phyloP scores from a whole-genome alignment of 1,139 yeast genomes.

The Geotrichum histeridarum region DNA sequence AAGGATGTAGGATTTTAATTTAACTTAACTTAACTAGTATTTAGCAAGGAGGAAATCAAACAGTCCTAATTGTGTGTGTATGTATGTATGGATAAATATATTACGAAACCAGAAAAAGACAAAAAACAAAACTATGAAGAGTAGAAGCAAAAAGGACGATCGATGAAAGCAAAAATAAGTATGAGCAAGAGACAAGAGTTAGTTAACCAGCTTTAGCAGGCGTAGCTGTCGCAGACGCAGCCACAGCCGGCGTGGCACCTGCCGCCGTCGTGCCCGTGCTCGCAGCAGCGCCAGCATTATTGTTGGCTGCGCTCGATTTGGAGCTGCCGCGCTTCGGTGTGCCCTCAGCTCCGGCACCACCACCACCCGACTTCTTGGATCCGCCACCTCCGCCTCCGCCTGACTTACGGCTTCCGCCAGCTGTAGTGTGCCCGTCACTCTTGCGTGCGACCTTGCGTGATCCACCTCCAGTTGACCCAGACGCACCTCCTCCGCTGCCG shows the following conservation, averaged over 20 bases:
- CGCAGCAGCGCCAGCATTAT: neutral
- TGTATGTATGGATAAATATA: no score
- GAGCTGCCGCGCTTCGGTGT: neutral
- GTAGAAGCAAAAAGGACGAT: no score
- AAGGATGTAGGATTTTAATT: no score
- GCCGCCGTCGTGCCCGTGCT: neutral
- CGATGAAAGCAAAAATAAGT: neutral
- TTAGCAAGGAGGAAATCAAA: no score
- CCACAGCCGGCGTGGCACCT: neutral
- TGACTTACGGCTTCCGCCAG: slow-evolving; percentile 7
- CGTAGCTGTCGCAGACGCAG: neutral
- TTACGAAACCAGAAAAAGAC: no score
- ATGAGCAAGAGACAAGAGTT: neutral
- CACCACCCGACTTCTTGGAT: neutral
- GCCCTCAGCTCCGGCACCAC: neutral
- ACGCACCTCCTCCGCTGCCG: slow-evolving; percentile 10
- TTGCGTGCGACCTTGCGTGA: slow-evolving; percentile 16
- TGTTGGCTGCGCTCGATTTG: neutral
- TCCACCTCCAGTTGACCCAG: neutral
- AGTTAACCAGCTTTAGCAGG: neutral
- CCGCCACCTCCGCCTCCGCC: neutral
- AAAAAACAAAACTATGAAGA: neutral
- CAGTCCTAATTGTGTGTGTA: no score
- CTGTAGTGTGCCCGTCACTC: slow-evolving; percentile 12
- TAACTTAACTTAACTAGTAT: no score